These are phyloP conservation scores for Echites panduratus DNA, from an alignment of 257 asterid species.

Conservation along the genomic window DNA sequence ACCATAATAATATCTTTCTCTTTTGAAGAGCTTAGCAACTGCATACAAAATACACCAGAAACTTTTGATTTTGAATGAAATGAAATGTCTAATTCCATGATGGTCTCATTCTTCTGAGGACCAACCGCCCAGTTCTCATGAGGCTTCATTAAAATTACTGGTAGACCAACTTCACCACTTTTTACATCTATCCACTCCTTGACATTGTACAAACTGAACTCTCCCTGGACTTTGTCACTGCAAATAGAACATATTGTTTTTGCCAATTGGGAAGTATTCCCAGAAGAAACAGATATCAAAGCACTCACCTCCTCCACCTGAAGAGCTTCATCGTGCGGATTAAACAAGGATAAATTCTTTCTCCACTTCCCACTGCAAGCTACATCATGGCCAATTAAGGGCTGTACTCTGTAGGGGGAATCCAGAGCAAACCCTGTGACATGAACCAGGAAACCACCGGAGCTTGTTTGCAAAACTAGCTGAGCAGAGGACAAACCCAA, in stretches of 20 bases:
- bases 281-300: conserved; percentile 63
- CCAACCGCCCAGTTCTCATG: conserved; percentile 62
- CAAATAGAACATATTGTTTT: conserved; percentile 41
- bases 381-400: conserved; percentile 41
- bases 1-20: conserved; percentile 51
- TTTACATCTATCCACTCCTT: conserved; percentile 51
- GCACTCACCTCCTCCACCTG: conserved; percentile 65
- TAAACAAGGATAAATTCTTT: conserved; percentile 62
- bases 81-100: conserved; percentile 63
- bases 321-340: conserved; percentile 71
- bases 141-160: conserved; percentile 56
- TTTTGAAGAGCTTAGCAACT: conserved; percentile 51
- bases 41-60: conserved; percentile 55
- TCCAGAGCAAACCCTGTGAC: conserved; percentile 68
- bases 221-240: conserved; percentile 24
- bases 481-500: conserved; percentile 59
- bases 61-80: conserved; percentile 47
- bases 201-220: conserved; percentile 21
- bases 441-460: conserved; percentile 73
- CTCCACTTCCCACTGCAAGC: conserved; percentile 69
- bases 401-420: conserved; percentile 58
- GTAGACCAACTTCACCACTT: conserved; percentile 35
- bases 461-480: conserved; percentile 77
- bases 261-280: conserved; percentile 38
- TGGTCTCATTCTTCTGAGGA: conserved; percentile 48